Percentiles rank a stretch among this genome's conserved stretches.
These are phyloP conservation scores for Debaryomycetaceae sp. DNA, from an alignment of 1,139 yeast genomes.

Conservation along the genomic window DNA sequence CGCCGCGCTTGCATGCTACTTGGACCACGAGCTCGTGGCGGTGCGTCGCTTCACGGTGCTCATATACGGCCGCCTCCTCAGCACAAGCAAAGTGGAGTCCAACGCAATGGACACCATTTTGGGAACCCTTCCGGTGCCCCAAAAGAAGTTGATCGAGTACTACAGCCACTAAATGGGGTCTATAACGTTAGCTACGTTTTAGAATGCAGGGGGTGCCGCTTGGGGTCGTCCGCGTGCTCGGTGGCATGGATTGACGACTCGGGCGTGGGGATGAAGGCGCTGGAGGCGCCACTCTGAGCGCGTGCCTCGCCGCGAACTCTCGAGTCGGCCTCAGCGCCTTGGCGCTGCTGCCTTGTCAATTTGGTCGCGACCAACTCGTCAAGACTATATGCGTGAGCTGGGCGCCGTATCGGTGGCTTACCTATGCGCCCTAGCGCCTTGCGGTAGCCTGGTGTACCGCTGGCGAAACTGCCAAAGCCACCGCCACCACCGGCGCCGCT, in stretches of 20 bases:
- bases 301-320: too few species aligned
- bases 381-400: too few species aligned
- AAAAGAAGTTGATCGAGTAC: slow-evolving; percentile 33
- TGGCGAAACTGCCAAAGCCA: too few species aligned
- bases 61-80: slow-evolving; percentile 35
- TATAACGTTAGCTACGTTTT: background rate
- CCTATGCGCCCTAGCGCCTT: too few species aligned
- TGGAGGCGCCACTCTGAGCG: too few species aligned
- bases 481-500: too few species aligned
- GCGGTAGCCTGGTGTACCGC: too few species aligned
- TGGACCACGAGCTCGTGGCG: slow-evolving; percentile 32
- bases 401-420: too few species aligned
- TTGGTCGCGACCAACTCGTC: slow-evolving; percentile 17
- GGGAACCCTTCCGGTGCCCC: slow-evolving; percentile 26
- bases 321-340: too few species aligned
- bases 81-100: slow-evolving; percentile 16
- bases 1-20: slow-evolving; percentile 19
- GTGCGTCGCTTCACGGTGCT: slow-evolving; percentile 38
- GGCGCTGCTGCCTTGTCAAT: slow-evolving; percentile 16
- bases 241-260: slow-evolving; percentile 19
- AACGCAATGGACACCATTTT: slow-evolving; percentile 20
- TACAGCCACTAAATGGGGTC: too few species aligned
- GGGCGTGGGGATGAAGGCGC: slow-evolving; percentile 18
- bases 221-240: too few species aligned
- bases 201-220: too few species aligned